phyloP scores from a whole-genome alignment of 345 rosid genomes.

The Hypericum perforatum region DNA sequence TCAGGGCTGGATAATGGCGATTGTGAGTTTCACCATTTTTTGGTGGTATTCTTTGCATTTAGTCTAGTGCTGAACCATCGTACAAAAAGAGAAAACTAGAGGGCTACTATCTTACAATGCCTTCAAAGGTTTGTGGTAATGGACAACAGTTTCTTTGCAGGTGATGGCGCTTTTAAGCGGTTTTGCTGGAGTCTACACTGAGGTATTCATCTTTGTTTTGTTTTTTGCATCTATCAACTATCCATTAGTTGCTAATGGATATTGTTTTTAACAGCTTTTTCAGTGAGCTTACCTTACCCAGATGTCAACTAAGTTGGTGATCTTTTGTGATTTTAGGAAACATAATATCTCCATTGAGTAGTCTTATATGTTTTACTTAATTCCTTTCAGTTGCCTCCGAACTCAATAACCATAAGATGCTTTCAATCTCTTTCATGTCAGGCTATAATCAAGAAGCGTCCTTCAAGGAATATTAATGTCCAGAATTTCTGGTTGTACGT shows the following conservation, averaged over 20 bases:
- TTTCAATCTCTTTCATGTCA: constrained; percentile 30
- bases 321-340: background rate
- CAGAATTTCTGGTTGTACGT: constrained; percentile 93
- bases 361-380: background rate
- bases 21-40: constrained; percentile 44
- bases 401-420: background rate
- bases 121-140: background rate
- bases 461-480: constrained; percentile 89
- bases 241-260: constrained; percentile 8
- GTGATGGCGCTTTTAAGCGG: constrained; percentile 96
- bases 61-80: constrained; percentile 7
- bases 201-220: constrained; percentile 34
- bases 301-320: constrained; percentile 1
- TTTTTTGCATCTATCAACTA: background rate
- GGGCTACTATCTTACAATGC: constrained; percentile 1
- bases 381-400: constrained; percentile 2
- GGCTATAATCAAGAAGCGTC: constrained; percentile 91
- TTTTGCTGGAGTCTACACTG: constrained; percentile 96
- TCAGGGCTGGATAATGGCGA: constrained; percentile 94
- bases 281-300: constrained; percentile 4
- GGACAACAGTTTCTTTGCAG: constrained; percentile 24
- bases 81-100: constrained; percentile 1
- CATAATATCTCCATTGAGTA: constrained; percentile 3
- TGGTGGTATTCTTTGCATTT: constrained; percentile 1
- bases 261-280: constrained; percentile 1